A percentile compares a stretch with the other conserved stretches of the same genome.
Evolutionary conservation across 176 grass and related monocot species (phyloP).

Genomic region (Carex littledalei): DNA sequence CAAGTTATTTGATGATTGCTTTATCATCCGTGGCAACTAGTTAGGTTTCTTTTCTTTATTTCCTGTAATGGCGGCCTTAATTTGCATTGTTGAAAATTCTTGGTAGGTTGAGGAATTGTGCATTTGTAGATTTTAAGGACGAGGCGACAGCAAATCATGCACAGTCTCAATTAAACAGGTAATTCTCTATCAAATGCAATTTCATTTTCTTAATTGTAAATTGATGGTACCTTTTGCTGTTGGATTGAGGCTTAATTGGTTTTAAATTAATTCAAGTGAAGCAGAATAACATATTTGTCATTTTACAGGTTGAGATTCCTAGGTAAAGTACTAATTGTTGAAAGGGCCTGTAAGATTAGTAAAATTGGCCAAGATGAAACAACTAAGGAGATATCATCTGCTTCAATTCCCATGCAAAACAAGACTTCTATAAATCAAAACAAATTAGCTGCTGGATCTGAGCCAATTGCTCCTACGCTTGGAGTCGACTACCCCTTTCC

Average conservation of each 20-base stretch:
- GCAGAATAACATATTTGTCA: background rate
- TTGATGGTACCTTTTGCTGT: background rate
- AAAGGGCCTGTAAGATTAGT: slow-evolving; percentile 48
- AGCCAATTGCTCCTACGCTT: slow-evolving; percentile 71
- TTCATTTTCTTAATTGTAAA: background rate
- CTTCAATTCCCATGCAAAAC: slow-evolving; percentile 28
- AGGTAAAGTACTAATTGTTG: slow-evolving; percentile 65
- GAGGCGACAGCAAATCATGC: slow-evolving; percentile 60
- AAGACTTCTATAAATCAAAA: slow-evolving; percentile 38
- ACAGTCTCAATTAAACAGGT: slow-evolving; percentile 71
- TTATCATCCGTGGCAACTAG: background rate
- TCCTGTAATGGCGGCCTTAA: background rate
- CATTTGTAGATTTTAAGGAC: slow-evolving; percentile 92
- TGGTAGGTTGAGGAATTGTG: slow-evolving; percentile 73
- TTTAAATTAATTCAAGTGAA: background rate
- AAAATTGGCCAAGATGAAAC: slow-evolving; percentile 34
- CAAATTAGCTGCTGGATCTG: slow-evolving; percentile 33
- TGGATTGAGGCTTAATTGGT: background rate
- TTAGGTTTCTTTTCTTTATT: background rate
- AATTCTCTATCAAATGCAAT: slow-evolving; percentile 1
- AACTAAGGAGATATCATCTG: slow-evolving; percentile 27
- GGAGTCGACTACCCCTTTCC: slow-evolving; percentile 92
- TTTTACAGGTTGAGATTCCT: slow-evolving; percentile 80
- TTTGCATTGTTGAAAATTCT: background rate
- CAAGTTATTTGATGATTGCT: background rate